Conservation (phyloP, 2,329 filamentous ascomycete genomes). For the Nectriaceae sp. region DNA sequence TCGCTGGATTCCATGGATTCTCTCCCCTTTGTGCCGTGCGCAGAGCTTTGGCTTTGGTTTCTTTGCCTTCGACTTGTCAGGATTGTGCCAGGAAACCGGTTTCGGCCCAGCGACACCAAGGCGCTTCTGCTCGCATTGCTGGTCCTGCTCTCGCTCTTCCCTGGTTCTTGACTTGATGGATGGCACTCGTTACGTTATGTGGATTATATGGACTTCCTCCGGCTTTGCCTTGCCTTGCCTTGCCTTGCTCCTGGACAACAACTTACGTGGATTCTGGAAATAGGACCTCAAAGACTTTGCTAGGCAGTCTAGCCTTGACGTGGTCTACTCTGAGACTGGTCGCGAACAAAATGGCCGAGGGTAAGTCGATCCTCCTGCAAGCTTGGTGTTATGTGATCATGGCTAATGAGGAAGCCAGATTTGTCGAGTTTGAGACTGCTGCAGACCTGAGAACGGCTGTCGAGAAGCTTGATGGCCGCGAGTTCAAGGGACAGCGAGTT, state of each 20-base stretch:
- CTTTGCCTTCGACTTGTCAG: slow-evolving; percentile 29
- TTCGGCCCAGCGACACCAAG: slow-evolving; percentile 31
- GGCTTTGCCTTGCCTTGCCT: slow-evolving; percentile 31
- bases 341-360: slow-evolving; percentile 91
- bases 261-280: slow-evolving; percentile 81
- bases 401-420: slow-evolving; percentile 55
- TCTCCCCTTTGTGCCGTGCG: slow-evolving; percentile 31
- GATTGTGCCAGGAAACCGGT: slow-evolving; percentile 29
- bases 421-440: slow-evolving; percentile 96
- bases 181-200: slow-evolving; percentile 36
- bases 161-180: slow-evolving; percentile 41
- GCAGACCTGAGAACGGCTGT: slow-evolving; percentile 87
- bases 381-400: background rate
- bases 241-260: slow-evolving; percentile 54
- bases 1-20: slow-evolving; percentile 46
- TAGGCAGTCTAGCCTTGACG: slow-evolving; percentile 92
- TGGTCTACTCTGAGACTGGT: slow-evolving; percentile 95
- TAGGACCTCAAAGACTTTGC: slow-evolving; percentile 99
- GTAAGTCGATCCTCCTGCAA: slow-evolving; percentile 51
- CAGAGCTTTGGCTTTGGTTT: slow-evolving; percentile 35
- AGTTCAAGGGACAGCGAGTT: slow-evolving; percentile 90
- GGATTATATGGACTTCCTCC: slow-evolving; percentile 36
- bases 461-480: slow-evolving; percentile 88
- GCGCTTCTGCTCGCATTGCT: slow-evolving; percentile 23
- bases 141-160: slow-evolving; percentile 23